phyloP scores from a whole-genome alignment of 2,329 filamentous ascomycete species.

The Talaromyces islandicus region DNA sequence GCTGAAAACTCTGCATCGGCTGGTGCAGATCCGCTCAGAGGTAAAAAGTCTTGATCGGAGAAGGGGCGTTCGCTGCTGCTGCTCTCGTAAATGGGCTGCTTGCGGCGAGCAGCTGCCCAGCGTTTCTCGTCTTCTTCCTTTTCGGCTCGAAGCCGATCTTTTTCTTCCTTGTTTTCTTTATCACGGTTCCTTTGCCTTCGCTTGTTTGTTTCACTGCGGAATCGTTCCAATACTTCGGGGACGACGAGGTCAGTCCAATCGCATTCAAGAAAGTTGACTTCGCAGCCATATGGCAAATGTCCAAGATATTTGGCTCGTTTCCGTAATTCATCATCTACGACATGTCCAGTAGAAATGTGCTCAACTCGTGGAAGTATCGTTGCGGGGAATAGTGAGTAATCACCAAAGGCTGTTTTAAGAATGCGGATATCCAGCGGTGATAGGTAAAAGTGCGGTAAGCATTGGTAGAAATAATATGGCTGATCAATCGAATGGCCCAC shows the following conservation, averaged over 20 bases:
- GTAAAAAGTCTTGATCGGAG: slow-evolving; percentile 60
- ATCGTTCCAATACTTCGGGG: slow-evolving; percentile 66
- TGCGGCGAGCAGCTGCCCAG: slow-evolving; percentile 62
- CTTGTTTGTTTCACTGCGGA: slow-evolving; percentile 68
- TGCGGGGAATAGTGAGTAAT: slow-evolving; percentile 75
- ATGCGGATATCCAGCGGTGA: slow-evolving; percentile 90
- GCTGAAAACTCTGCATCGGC: slow-evolving; percentile 29
- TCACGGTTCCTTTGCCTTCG: slow-evolving; percentile 72
- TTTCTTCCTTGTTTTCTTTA: slow-evolving; percentile 80
- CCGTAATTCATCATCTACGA: slow-evolving; percentile 77
- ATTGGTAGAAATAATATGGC: slow-evolving; percentile 80
- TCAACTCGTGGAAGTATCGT: slow-evolving; percentile 83
- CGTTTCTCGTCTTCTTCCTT: slow-evolving; percentile 66
- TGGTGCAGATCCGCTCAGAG: slow-evolving; percentile 41
- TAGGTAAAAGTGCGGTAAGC: slow-evolving; percentile 80
- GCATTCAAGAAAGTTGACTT: slow-evolving; percentile 85
- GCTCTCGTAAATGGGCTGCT: slow-evolving; percentile 46
- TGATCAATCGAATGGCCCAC: slow-evolving; percentile 45
- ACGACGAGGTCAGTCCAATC: slow-evolving; percentile 90
- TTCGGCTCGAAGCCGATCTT: slow-evolving; percentile 75
- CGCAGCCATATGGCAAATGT: slow-evolving; percentile 83
- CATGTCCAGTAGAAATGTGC: slow-evolving; percentile 80
- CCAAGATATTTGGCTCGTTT: slow-evolving; percentile 80
- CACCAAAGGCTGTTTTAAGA: slow-evolving; percentile 79
- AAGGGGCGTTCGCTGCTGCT: slow-evolving; percentile 38